Conservation (phyloP, 2,329 filamentous ascomycete species). For the Xylaria sp. region DNA sequence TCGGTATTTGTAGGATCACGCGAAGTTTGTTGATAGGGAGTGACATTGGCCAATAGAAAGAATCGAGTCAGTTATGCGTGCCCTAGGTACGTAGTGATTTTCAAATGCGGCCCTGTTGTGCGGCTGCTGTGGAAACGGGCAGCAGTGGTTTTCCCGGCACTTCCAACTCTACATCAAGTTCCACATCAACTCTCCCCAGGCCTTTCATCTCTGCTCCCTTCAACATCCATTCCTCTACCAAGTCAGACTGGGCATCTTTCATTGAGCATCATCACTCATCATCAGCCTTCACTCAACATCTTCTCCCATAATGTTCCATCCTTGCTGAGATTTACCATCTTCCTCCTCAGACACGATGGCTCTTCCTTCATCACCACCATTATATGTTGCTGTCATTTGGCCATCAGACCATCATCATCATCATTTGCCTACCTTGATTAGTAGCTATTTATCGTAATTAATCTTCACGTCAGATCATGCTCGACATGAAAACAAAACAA, state of each 20-base stretch:
- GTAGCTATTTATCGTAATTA: background rate
- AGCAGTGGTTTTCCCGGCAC: too few relatives aligned
- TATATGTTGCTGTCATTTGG: too few relatives aligned
- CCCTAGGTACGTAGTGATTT: too few relatives aligned
- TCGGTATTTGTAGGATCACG: too few relatives aligned
- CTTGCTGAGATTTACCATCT: background rate
- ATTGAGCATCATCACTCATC: background rate
- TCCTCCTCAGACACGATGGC: background rate
- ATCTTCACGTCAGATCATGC: background rate
- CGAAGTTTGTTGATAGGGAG: too few relatives aligned
- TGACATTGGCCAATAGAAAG: too few relatives aligned
- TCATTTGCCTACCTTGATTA: background rate
- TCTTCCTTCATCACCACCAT: background rate
- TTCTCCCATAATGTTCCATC: background rate
- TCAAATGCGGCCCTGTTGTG: too few relatives aligned
- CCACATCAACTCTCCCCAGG: too few relatives aligned
- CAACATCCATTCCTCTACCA: background rate
- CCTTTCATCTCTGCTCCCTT: too few relatives aligned
- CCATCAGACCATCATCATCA: background rate
- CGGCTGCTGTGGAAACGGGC: too few relatives aligned
- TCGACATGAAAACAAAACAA: background rate
- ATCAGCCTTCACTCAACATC: background rate
- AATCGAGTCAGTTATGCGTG: too few relatives aligned
- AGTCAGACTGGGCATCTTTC: background rate
- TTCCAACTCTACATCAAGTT: too few relatives aligned